These are phyloP conservation scores for Ocimum tenuiflorum DNA, from an alignment of 257 asterid species.

Conservation along the genomic window DNA sequence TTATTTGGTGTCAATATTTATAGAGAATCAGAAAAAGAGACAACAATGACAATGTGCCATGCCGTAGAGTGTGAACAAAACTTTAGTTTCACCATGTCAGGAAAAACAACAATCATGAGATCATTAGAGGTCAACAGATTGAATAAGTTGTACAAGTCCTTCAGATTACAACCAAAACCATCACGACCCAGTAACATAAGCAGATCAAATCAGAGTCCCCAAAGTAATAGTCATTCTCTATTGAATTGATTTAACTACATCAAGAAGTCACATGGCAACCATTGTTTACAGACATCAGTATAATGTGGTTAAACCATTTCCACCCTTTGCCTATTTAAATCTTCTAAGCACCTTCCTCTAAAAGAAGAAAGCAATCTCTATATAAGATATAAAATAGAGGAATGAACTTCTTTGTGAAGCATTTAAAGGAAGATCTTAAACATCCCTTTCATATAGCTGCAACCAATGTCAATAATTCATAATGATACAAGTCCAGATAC, in stretches of 20 bases:
- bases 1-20: not conserved
- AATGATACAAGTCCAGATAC: not conserved
- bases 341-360: not conserved
- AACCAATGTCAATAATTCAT: not conserved
- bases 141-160: constrained; percentile 1
- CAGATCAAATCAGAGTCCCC: not conserved
- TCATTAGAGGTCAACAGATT: not conserved
- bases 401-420: constrained; percentile 3
- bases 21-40: not conserved
- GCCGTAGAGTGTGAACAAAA: constrained; percentile 11
- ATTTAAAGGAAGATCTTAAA: not conserved
- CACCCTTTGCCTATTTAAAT: not conserved
- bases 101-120: constrained; percentile 7
- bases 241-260: not conserved
- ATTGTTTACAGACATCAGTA: not conserved
- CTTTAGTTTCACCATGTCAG: not conserved
- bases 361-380: not conserved
- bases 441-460: not conserved
- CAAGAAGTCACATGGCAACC: not conserved
- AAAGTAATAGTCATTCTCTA: not conserved
- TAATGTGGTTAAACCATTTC: not conserved
- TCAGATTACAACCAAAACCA: constrained; percentile 1
- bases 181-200: not conserved
- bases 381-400: not conserved
- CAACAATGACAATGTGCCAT: not conserved